Evolutionary conservation across 192 early-diverging fungal genomes (phyloP).

Genomic region (Backusella luteola): DNA sequence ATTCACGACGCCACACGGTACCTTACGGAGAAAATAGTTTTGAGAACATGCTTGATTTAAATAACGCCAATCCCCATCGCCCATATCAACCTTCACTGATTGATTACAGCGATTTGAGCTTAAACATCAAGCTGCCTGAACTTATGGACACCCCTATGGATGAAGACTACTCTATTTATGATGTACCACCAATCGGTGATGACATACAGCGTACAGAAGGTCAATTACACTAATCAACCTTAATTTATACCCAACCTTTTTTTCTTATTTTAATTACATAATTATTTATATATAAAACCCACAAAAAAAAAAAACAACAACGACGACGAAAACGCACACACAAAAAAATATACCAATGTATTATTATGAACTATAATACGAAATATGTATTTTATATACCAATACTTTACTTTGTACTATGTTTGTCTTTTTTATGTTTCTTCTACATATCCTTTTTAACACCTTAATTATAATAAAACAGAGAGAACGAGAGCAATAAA

Average conservation of each 20-base stretch:
- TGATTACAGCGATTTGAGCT: constrained; percentile 1
- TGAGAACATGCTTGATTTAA: not conserved
- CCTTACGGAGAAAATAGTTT: not conserved
- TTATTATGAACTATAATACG: not conserved
- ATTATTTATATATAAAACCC: not conserved
- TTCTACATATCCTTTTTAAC: not conserved
- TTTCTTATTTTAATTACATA: not conserved
- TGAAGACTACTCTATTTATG: not conserved
- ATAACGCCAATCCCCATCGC: not conserved
- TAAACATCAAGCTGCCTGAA: not conserved
- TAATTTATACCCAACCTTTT: not conserved
- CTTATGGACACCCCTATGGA: not conserved
- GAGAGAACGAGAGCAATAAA: not conserved
- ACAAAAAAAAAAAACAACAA: not conserved
- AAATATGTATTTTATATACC: not conserved
- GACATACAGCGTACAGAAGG: constrained; percentile 7
- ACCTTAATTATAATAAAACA: not conserved
- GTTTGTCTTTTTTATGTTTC: not conserved
- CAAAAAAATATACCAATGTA: not conserved
- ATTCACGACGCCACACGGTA: constrained; percentile 1
- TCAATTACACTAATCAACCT: constrained; percentile 6
- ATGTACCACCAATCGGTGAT: not conserved
- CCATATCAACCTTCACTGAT: constrained; percentile 8
- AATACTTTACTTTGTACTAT: not conserved
- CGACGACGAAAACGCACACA: not conserved